Conservation (phyloP, 2,329 filamentous ascomycete genomes). For the Alternaria rosae region DNA sequence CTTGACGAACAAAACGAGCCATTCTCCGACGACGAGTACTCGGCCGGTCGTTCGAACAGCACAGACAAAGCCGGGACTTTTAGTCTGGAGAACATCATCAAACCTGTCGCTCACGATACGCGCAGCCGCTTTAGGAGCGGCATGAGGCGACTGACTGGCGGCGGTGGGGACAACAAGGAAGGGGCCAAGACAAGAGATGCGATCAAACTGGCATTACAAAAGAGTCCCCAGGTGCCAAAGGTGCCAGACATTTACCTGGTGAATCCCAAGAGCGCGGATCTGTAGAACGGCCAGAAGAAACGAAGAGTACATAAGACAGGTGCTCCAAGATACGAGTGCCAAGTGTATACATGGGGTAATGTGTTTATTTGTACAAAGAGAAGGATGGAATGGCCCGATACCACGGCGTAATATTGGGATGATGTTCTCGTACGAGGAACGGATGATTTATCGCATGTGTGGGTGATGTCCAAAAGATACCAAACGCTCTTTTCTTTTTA, state of each 20-base stretch:
- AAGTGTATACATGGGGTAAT: neutral
- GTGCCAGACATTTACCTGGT: conserved; percentile 56
- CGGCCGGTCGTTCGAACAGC: conserved; percentile 52
- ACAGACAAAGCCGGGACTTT: conserved; percentile 33
- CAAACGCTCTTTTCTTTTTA: conserved; percentile 1
- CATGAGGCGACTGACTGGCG: conserved; percentile 69
- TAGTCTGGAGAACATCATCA: conserved; percentile 62
- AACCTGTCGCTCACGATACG: conserved; percentile 64
- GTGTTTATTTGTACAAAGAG: neutral
- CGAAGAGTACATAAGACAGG: neutral
- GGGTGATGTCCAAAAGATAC: conserved; percentile 1
- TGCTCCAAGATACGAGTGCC: neutral
- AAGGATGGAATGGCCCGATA: neutral
- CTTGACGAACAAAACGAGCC: conserved; percentile 80
- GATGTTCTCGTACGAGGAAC: neutral
- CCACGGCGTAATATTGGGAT: conserved; percentile 1
- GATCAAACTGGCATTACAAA: conserved; percentile 46
- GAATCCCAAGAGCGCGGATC: conserved; percentile 48
- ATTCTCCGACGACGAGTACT: conserved; percentile 78
- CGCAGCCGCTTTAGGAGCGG: conserved; percentile 58
- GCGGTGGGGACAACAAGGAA: conserved; percentile 53
- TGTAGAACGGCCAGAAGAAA: conserved; percentile 13
- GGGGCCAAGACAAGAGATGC: conserved; percentile 48
- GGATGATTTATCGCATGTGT: conserved; percentile 1
- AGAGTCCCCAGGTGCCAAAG: conserved; percentile 58